These are phyloP conservation scores for Xylariaceae sp. DNA, from an alignment of 2,329 filamentous ascomycete genomes.

Conservation along the genomic window DNA sequence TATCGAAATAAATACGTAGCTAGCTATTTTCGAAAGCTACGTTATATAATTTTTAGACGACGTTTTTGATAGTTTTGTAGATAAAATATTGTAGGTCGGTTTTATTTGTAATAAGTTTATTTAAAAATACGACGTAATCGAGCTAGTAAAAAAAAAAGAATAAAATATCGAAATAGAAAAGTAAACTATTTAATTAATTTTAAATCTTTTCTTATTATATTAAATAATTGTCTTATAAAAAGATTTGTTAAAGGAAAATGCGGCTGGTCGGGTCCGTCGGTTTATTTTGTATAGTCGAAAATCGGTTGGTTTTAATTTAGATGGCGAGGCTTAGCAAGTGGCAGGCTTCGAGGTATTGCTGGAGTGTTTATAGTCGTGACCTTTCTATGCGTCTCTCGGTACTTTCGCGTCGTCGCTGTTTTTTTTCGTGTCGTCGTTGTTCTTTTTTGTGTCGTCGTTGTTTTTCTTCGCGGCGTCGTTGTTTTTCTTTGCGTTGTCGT, in stretches of 20 bases:
- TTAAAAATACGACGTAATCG: conserved; percentile 29
- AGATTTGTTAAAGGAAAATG: conserved; percentile 28
- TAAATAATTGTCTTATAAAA: conserved; percentile 34
- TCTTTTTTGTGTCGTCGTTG: no score
- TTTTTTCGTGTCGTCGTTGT: no score
- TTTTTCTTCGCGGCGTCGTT: no score
- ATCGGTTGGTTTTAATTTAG: conserved; percentile 7
- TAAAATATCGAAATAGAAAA: conserved; percentile 25
- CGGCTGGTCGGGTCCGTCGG: not conserved
- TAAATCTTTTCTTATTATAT: conserved; percentile 30
- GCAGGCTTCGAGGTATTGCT: not conserved
- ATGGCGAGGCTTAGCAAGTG: not conserved
- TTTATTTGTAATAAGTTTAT: conserved; percentile 35
- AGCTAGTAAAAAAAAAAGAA: conserved; percentile 34
- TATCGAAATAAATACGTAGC: conserved; percentile 28
- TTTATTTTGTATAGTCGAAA: conserved; percentile 15
- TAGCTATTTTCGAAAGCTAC: conserved; percentile 23
- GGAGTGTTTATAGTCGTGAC: not conserved
- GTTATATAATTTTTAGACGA: conserved; percentile 32
- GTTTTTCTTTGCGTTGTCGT: not conserved
- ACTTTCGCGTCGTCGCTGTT: not conserved
- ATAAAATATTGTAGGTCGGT: conserved; percentile 32
- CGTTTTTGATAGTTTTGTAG: conserved; percentile 34
- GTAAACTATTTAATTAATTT: conserved; percentile 23
- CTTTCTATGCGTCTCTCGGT: not conserved